Evolutionary conservation across 106 monocot species (phyloP).

Genomic region (Dendrobium catenatum): DNA sequence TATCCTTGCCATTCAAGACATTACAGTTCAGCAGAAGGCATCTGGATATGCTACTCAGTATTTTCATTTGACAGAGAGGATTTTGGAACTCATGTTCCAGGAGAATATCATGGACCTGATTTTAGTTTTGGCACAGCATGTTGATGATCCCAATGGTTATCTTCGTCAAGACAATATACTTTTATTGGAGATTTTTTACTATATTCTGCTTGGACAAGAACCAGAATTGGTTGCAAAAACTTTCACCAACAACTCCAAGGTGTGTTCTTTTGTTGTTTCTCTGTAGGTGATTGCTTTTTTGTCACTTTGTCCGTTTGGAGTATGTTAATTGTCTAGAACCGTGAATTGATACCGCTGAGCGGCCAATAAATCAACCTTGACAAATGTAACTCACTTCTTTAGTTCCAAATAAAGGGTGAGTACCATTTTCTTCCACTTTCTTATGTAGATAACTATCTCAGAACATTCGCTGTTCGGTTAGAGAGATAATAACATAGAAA

Average conservation of each 20-base stretch:
- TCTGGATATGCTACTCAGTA: slow-evolving; percentile 68
- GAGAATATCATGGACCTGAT: slow-evolving; percentile 88
- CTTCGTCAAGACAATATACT: slow-evolving; percentile 71
- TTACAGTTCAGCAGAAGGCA: slow-evolving; percentile 71
- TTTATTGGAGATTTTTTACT: slow-evolving; percentile 70
- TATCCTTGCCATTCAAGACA: slow-evolving; percentile 61
- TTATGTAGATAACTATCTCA: no score
- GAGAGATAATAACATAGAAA: no score
- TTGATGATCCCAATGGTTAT: slow-evolving; percentile 57
- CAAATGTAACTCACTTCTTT: no score
- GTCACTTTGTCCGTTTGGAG: not conserved
- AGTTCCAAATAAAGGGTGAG: no score
- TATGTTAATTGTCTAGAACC: not conserved
- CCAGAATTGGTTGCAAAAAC: slow-evolving; percentile 57
- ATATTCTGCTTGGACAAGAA: slow-evolving; percentile 68
- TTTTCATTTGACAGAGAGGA: slow-evolving; percentile 49
- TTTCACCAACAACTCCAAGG: slow-evolving; percentile 35
- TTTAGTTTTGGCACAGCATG: slow-evolving; percentile 69
- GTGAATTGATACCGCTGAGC: not conserved
- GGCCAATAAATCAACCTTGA: no score
- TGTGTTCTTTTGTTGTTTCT: slow-evolving; percentile 13
- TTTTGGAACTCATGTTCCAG: slow-evolving; percentile 81
- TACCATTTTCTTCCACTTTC: no score
- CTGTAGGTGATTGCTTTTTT: not conserved
- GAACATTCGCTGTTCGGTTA: no score